Conservation (phyloP, 257 asterid species). For the Nicotiana obtusifolia region DNA sequence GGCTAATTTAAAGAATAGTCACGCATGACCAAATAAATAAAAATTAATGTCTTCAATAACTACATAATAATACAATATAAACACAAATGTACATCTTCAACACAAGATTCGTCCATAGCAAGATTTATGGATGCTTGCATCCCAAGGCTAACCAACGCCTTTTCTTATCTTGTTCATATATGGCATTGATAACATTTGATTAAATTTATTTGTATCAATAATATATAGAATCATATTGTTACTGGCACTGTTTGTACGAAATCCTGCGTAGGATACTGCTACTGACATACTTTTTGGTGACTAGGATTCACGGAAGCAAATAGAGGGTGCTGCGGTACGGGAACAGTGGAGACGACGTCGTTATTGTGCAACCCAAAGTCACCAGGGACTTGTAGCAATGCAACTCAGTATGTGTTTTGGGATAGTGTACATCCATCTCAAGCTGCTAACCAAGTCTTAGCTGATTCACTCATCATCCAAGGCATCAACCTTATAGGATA, state of each 20-base stretch:
- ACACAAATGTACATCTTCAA: too few species aligned
- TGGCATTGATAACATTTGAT: too few species aligned
- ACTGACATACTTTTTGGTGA: background rate
- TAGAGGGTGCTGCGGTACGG: constrained; percentile 89
- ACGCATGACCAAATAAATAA: too few species aligned
- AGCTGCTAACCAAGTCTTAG: constrained; percentile 76
- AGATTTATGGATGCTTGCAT: too few species aligned
- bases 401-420: constrained; percentile 81
- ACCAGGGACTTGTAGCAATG: constrained; percentile 67
- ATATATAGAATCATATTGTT: too few species aligned
- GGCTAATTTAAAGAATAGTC: too few species aligned
- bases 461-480: constrained; percentile 51
- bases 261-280: background rate
- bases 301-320: constrained; percentile 72
- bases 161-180: too few species aligned
- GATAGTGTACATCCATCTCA: constrained; percentile 96
- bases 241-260: background rate
- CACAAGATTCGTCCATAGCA: too few species aligned
- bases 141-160: too few species aligned
- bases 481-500: constrained; percentile 63
- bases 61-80: too few species aligned
- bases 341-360: constrained; percentile 65
- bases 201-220: too few species aligned
- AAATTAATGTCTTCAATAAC: too few species aligned
- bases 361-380: constrained; percentile 75